Conservation (phyloP, 2,329 filamentous ascomycete species). For the Aspergillus sclerotialis region DNA sequence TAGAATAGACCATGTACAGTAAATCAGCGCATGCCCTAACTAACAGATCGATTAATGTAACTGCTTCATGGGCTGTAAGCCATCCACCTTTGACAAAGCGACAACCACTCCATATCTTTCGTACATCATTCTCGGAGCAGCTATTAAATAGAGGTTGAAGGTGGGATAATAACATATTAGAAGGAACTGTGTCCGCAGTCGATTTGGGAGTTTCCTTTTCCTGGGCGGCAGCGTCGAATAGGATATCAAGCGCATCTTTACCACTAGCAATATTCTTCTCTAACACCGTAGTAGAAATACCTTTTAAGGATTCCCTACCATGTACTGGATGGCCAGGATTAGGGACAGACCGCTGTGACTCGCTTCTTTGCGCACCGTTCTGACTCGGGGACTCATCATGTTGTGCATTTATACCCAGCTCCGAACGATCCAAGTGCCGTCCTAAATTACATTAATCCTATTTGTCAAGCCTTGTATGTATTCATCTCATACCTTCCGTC, state of each 20-base stretch:
- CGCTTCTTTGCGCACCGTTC: no score
- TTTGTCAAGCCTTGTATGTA: no score
- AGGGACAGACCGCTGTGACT: no score
- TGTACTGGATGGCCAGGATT: no score
- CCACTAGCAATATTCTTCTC: constrained; percentile 44
- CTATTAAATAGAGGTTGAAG: constrained; percentile 7
- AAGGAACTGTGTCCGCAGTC: constrained; percentile 2
- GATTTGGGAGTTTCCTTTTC: constrained; percentile 26
- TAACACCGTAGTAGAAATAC: constrained; percentile 36
- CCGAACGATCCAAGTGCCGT: no score
- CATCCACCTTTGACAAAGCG: constrained; percentile 49
- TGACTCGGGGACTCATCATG: no score
- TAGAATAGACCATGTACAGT: constrained; percentile 1
- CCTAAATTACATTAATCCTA: no score
- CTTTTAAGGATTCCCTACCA: not conserved
- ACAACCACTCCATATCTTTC: constrained; percentile 41
- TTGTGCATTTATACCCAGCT: no score
- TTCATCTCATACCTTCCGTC: not conserved
- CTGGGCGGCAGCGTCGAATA: constrained; percentile 42
- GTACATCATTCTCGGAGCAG: constrained; percentile 19
- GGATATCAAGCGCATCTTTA: constrained; percentile 43
- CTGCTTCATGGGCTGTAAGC: constrained; percentile 47
- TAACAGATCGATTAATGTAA: constrained; percentile 43
- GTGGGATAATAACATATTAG: not conserved
- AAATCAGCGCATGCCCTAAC: constrained; percentile 6